Evolutionary conservation across 2,329 filamentous ascomycete species (phyloP).

Genomic region (Neopestalotiopsis sp.): DNA sequence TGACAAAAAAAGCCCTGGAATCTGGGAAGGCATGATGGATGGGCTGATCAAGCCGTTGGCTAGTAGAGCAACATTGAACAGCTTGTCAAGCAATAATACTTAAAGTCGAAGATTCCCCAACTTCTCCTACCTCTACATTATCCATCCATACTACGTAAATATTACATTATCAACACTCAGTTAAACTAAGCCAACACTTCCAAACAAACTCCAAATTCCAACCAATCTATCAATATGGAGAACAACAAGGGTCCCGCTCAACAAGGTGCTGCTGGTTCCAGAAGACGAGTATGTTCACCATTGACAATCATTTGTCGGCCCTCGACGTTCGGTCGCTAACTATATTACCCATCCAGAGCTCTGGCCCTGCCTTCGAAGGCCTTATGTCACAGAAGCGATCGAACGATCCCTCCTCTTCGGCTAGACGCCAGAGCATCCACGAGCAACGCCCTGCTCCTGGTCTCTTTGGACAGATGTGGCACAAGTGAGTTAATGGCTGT

Average conservation of each 20-base stretch:
- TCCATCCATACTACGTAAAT: not conserved
- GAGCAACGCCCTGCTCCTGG: conserved; percentile 57
- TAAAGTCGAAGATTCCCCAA: not conserved
- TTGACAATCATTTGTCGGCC: not conserved
- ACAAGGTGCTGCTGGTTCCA: conserved; percentile 1
- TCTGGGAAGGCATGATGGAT: not conserved
- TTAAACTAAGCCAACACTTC: not conserved
- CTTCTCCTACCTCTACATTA: no score
- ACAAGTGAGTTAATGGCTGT: conserved; percentile 46
- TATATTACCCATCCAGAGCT: conserved; percentile 39
- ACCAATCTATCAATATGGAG: conserved; percentile 17
- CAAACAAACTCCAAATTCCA: not conserved
- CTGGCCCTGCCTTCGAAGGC: conserved; percentile 55
- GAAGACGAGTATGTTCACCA: conserved; percentile 15
- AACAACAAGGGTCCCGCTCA: conserved; percentile 17
- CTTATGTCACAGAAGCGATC: conserved; percentile 57
- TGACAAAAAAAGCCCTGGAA: no score
- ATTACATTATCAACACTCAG: not conserved
- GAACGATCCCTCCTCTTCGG: conserved; percentile 43
- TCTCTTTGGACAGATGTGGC: conserved; percentile 60
- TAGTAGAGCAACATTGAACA: not conserved
- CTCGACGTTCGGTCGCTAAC: not conserved
- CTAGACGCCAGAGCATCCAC: conserved; percentile 59
- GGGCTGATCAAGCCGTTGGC: conserved; percentile 3
- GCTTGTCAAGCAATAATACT: not conserved